A percentile compares a stretch with the other conserved stretches of the same genome.
Conservation (phyloP, 768 basidiomycete genomes). For the Tylopilus rubrobrunneus region DNA sequence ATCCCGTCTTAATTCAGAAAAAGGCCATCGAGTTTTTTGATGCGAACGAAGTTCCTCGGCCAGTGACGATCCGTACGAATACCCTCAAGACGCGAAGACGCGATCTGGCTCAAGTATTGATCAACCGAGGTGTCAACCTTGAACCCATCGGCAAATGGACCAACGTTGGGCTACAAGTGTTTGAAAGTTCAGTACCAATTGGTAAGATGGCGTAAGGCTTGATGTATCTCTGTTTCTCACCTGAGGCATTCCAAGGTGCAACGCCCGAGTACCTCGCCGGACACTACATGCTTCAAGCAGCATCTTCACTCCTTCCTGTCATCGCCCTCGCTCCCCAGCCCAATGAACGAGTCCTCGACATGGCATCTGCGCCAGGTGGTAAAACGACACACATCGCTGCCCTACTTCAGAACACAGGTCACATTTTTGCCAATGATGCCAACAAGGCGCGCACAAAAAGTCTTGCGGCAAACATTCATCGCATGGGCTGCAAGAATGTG, state of each 20-base stretch:
- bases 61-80: conserved; percentile 97
- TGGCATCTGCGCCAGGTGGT: conserved; percentile 98
- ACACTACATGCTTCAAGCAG: conserved; percentile 99
- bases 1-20: conserved; percentile 2
- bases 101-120: conserved; percentile 88
- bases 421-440: conserved; percentile 95
- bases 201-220: conserved; percentile 41
- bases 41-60: conserved; percentile 91
- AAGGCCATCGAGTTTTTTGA: conserved; percentile 99
- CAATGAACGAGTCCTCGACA: conserved; percentile 91
- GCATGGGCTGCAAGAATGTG: conserved; percentile 97
- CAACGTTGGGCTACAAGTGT: conserved; percentile 97
- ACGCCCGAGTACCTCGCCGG: conserved; percentile 99
- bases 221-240: neutral
- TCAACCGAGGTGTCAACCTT: conserved; percentile 94
- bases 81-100: conserved; percentile 90
- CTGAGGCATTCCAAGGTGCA: conserved; percentile 50
- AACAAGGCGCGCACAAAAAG: conserved; percentile 95
- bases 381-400: conserved; percentile 99
- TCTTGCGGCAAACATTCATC: conserved; percentile 93
- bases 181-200: conserved; percentile 93
- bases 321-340: conserved; percentile 92
- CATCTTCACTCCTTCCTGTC: conserved; percentile 98
- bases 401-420: conserved; percentile 95
- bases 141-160: conserved; percentile 99